A percentile compares a stretch with the other conserved stretches of the same genome.
phyloP scores from a whole-genome alignment of 805 yeast genomes.

The Candida wancherniae region DNA sequence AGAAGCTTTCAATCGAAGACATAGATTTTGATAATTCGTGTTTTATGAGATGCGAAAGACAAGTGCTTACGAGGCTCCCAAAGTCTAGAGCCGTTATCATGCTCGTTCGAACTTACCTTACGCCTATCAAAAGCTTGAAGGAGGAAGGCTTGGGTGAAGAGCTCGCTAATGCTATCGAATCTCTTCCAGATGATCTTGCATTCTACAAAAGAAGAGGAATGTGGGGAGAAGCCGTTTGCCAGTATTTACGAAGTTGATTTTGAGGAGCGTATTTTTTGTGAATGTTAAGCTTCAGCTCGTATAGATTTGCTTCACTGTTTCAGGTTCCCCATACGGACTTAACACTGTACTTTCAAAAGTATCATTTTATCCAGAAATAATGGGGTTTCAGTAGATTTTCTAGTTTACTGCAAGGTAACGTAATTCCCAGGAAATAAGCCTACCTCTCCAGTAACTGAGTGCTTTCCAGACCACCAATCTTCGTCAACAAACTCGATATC shows the following conservation, averaged over 20 bases:
- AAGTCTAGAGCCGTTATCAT: slow-evolving; percentile 30
- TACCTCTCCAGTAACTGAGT: slow-evolving; percentile 58
- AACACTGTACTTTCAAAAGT: too few relatives aligned
- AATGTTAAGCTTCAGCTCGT: too few relatives aligned
- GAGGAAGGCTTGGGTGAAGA: slow-evolving; percentile 31
- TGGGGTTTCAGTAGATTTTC: too few relatives aligned
- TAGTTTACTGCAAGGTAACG: slow-evolving; percentile 42
- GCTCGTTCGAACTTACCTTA: slow-evolving; percentile 35
- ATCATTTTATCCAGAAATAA: too few relatives aligned
- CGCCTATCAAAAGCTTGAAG: slow-evolving; percentile 26
- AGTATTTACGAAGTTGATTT: slow-evolving; percentile 20
- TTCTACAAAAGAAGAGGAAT: slow-evolving; percentile 31
- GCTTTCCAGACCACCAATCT: slow-evolving; percentile 95
- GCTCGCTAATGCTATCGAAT: slow-evolving; percentile 29
- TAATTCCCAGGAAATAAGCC: slow-evolving; percentile 92
- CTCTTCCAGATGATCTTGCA: slow-evolving; percentile 35
- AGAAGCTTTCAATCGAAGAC: slow-evolving; percentile 30
- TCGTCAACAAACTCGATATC: slow-evolving; percentile 88
- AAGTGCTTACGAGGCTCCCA: slow-evolving; percentile 33
- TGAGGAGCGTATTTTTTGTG: too few relatives aligned
- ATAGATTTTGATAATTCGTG: slow-evolving; percentile 33
- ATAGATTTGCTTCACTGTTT: too few relatives aligned
- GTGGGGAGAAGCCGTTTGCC: slow-evolving; percentile 38
- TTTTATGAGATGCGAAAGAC: slow-evolving; percentile 35
- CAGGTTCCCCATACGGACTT: too few relatives aligned